Conservation (phyloP, 129 eudicot species). For the Smallanthus sonchifolius region DNA sequence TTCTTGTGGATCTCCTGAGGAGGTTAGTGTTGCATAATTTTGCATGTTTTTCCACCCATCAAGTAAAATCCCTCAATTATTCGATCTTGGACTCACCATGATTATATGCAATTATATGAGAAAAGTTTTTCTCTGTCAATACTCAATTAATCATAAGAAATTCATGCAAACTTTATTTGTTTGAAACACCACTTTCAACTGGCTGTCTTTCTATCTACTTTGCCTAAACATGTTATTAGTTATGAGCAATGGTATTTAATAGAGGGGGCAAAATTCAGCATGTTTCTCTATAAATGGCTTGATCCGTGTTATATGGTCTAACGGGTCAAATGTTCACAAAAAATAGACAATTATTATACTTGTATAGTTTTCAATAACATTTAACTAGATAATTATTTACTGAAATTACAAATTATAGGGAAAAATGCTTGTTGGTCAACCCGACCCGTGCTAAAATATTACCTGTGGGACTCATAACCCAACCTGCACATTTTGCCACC, state of each 20-base stretch:
- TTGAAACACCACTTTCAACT: neutral
- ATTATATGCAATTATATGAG: neutral
- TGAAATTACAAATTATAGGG: neutral
- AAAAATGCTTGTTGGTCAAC: neutral
- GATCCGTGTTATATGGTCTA: neutral
- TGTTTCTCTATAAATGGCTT: neutral
- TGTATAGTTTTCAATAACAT: no score
- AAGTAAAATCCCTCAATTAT: neutral
- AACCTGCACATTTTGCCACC: neutral
- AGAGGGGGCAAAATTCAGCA: neutral
- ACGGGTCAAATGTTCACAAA: neutral
- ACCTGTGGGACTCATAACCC: neutral
- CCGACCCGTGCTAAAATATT: neutral
- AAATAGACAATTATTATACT: neutral
- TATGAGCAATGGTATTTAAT: neutral
- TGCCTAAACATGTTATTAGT: neutral
- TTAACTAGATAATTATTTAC: no score
- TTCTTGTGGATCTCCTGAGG: constrained; percentile 53
- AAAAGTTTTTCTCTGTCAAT: neutral
- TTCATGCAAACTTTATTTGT: neutral
- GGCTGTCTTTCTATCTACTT: neutral
- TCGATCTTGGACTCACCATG: neutral
- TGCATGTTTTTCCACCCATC: neutral
- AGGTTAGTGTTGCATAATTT: constrained; percentile 48
- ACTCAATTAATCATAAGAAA: neutral